These are phyloP conservation scores for Beta corolliflora DNA, from an alignment of 179 eudicot species.

Conservation along the genomic window DNA sequence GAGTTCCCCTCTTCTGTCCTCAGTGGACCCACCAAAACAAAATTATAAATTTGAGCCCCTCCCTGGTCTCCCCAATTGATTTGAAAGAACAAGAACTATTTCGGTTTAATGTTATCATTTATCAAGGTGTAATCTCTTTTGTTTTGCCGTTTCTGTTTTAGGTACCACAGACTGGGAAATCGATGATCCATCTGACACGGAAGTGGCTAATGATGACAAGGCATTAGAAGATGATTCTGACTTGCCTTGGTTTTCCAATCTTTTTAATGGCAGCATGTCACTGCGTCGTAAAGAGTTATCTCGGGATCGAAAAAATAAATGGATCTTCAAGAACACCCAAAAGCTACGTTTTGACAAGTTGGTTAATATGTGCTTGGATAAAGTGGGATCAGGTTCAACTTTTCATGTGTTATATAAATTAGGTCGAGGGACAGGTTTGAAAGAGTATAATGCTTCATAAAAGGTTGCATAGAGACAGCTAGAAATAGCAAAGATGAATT, in stretches of 20 bases:
- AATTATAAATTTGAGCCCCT: too few relatives aligned
- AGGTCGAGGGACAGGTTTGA: conserved; percentile 71
- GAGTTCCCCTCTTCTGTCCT: background rate
- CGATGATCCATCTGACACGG: conserved; percentile 28
- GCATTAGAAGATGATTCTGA: conserved; percentile 30
- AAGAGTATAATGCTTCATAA: conserved; percentile 68
- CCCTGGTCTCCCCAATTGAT: background rate
- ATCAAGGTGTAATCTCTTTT: conserved; percentile 6
- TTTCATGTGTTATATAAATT: conserved; percentile 54
- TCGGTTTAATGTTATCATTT: background rate
- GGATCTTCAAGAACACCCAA: conserved; percentile 63
- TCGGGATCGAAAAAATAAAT: conserved; percentile 68
- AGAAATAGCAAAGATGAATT: conserved; percentile 61
- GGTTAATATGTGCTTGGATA: conserved; percentile 52
- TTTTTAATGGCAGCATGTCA: conserved; percentile 33
- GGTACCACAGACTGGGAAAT: conserved; percentile 36
- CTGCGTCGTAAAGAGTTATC: conserved; percentile 54
- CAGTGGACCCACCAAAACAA: background rate
- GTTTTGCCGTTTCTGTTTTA: conserved; percentile 27
- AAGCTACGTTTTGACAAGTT: conserved; percentile 44
- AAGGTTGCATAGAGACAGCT: conserved; percentile 61
- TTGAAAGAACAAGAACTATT: background rate
- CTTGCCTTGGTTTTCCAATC: conserved; percentile 43
- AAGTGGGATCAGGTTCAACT: conserved; percentile 62
- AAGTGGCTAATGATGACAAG: conserved; percentile 23